Evolutionary conservation across 805 yeast species (phyloP), one percentile per base, ranked within the genome.

Genomic region (Saccharomycopsis synnaedendra): DNA sequence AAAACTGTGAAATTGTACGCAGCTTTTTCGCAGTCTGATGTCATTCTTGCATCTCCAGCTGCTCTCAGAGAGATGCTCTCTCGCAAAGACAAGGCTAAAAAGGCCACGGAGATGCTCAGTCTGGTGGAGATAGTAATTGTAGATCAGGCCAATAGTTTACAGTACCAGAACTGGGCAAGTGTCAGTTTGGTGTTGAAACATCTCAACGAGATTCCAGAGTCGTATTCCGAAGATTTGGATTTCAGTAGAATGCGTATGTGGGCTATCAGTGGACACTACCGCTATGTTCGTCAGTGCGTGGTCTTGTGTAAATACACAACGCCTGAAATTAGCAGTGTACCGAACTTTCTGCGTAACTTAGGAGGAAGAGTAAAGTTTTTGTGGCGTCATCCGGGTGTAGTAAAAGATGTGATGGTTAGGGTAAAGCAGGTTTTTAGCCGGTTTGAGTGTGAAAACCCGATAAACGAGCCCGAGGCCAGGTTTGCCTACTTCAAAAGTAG

Each of bases 131-230:
- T 93, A 3, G 63, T 82, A 44, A 66, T 89, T 19, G 64, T 87
- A 38, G 98, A 93, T 63, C 85, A 85, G 57, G 78, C 93, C 8
- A 88, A 88, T 58, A 85, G 87, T 32, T 70, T 89, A 54, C 84
- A 85, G 59, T 84, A 83, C 84, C 98, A 93, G 64, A 87, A 89
- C 59, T 84, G 97, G 89, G 83, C 83, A 36, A 95, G 90, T 64
- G 72, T 93, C 5, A 79, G 80, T 10, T 73, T 80, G 4, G 64
- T 83, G n/a, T 67, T 81, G 55, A 78, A 79, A 53, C 79, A 82
- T 59, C 55, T 88, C 48, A 88, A 89, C 63, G 68, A 72, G 48
- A 77, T 88, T 42, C 97, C 97, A 4, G 76, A 77, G 53, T 77
- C 82, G 44, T 73, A 73, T 54, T 80, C 84, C 54, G 88, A 79